phyloP scores from a whole-genome alignment of 192 early-diverging fungal species.

The Entomortierella parvispora region DNA sequence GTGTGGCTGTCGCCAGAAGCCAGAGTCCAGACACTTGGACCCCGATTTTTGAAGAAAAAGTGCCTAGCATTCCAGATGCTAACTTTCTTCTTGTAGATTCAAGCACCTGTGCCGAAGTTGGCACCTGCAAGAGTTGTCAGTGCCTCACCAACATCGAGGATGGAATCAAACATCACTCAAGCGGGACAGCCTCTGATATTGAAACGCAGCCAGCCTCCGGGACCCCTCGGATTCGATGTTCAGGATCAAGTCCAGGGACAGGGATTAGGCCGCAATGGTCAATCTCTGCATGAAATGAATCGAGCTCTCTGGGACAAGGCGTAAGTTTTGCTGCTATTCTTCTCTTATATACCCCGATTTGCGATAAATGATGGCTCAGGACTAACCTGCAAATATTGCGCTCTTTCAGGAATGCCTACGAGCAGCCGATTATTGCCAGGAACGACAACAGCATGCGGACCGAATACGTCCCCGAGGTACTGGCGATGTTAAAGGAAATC shows the following conservation, averaged over 20 bases:
- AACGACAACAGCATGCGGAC: conserved; percentile 24
- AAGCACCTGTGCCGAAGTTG: conserved; percentile 3
- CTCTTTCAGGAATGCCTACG: conserved; percentile 22
- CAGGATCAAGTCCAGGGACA: background rate
- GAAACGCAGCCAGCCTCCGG: background rate
- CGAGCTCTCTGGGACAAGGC: conserved; percentile 37
- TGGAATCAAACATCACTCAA: background rate
- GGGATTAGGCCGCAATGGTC: background rate
- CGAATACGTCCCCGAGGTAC: conserved; percentile 45
- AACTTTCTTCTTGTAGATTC: too few species aligned
- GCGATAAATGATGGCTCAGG: too few species aligned
- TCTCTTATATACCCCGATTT: too few species aligned
- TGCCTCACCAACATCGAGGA: background rate
- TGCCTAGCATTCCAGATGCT: background rate
- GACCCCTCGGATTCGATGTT: background rate
- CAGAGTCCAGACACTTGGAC: too few species aligned
- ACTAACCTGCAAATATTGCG: background rate
- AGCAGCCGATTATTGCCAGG: conserved; percentile 34
- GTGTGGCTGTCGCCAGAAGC: too few species aligned
- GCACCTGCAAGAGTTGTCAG: background rate
- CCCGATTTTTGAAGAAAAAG: background rate
- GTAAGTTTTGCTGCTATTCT: conserved; percentile 4
- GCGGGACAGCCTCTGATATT: background rate
- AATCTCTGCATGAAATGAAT: conserved; percentile 27
- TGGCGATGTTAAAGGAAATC: too few species aligned